Base-by-base conservation (phyloP, 2,329 filamentous ascomycete species). In the Huntiella decipiens region DNA sequence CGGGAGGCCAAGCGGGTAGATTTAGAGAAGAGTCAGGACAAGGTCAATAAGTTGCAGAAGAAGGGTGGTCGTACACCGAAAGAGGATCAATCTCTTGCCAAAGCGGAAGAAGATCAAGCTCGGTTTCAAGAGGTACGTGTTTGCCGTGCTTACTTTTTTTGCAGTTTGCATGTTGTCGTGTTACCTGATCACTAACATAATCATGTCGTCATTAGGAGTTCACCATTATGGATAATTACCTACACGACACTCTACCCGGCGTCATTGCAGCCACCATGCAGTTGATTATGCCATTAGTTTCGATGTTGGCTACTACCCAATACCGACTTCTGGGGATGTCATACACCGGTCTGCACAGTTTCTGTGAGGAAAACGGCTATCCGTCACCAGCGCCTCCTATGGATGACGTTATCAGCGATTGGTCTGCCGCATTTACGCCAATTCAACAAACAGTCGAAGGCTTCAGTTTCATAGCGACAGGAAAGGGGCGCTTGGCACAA, bases 1-100 rank as follows among this genome's bases (percentile, higher is more conserved):
- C 68, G 85, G 40, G 82, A 91, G 57, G 82, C 87, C 55, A 82
- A 77, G 61, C 79, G 84, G 45, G 59, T 87, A 49, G 85, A 92
- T 58, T 91, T 77, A 56, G 85, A 93, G 61, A 74, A 81, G 53
- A 78, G 78, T 53, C 77, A 83, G 58, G 73, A 77, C 53, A 76
- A 77, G 51, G 76, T 78, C 33, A 78, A 82, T 55, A 75, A 73
- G 54, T 69, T 77, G 36, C 67, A 76, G 53, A 78, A 77, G 57
- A 91, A 91, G 60, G 64, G 71, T 16, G 77, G 73, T 34, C 74
- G 77, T 47, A 77, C 73, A 3, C 72, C 82, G 48, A 79, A 82
- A 54, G 85, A 92, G 50, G 83, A 86, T 56, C 66, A 68, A 5
- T 68, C 73, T 7, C 63, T 91, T 34, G 71, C 67, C 48, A 87